Conservation (phyloP, 805 yeast species). For the Maudiozyma barnettii region DNA sequence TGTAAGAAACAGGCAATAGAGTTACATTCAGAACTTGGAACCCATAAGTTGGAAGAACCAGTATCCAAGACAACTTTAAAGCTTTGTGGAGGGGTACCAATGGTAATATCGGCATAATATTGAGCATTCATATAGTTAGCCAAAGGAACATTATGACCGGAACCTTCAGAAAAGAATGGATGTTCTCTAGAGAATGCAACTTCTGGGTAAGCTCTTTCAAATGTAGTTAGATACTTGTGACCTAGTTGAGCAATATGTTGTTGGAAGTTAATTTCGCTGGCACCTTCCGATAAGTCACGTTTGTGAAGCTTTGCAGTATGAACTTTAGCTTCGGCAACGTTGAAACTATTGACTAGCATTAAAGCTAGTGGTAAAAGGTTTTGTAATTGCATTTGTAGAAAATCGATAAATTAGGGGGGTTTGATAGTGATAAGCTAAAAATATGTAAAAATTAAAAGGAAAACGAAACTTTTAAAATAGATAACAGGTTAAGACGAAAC, state of each 20-base stretch:
- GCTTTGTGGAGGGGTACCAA: slow-evolving; percentile 90
- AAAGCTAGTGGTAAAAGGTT: slow-evolving; percentile 24
- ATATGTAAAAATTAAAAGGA: too few relatives aligned
- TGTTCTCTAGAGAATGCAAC: slow-evolving; percentile 23
- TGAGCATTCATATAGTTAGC: slow-evolving; percentile 94
- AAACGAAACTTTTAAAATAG: too few relatives aligned
- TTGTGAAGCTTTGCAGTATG: slow-evolving; percentile 51
- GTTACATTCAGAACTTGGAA: slow-evolving; percentile 80
- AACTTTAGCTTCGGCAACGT: slow-evolving; percentile 38
- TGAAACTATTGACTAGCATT: slow-evolving; percentile 14
- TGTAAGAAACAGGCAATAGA: slow-evolving; percentile 95
- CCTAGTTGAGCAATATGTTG: slow-evolving; percentile 52
- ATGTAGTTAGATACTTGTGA: slow-evolving; percentile 47
- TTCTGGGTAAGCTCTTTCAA: slow-evolving; percentile 37
- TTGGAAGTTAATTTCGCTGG: slow-evolving; percentile 40
- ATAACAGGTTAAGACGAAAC: too few relatives aligned
- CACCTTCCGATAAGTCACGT: slow-evolving; percentile 38
- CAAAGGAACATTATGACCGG: slow-evolving; percentile 68
- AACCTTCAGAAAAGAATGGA: slow-evolving; percentile 16
- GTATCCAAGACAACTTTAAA: slow-evolving; percentile 95
- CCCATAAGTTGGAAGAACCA: slow-evolving; percentile 96
- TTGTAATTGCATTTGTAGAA: slow-evolving; percentile 17
- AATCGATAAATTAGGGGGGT: too few relatives aligned
- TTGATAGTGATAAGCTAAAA: too few relatives aligned
- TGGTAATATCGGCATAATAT: slow-evolving; percentile 80